These are phyloP conservation scores for Trametes cubensis DNA, from an alignment of 768 basidiomycete genomes.

Conservation along the genomic window DNA sequence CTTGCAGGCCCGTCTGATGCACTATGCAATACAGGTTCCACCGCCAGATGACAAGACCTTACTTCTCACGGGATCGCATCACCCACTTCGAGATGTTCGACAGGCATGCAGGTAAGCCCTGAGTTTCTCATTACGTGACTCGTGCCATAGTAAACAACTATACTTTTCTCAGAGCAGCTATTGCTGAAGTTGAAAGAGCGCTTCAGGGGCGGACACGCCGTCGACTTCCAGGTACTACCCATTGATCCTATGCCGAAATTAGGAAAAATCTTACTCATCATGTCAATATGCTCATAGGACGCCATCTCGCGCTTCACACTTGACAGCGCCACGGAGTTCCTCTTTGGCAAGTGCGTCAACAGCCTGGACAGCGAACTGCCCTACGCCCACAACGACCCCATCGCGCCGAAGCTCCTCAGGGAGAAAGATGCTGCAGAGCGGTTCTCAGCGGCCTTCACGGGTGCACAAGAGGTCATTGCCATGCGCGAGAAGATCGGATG, in stretches of 20 bases:
- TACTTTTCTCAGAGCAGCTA: too few species aligned
- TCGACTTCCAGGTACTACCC: conserved; percentile 36
- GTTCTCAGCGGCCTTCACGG: conserved; percentile 34
- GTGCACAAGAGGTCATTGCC: conserved; percentile 37
- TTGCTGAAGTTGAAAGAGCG: conserved; percentile 31
- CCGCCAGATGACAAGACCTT: conserved; percentile 42
- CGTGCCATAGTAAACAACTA: too few species aligned
- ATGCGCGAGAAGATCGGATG: conserved; percentile 35
- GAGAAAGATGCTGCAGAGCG: conserved; percentile 14
- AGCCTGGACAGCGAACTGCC: conserved; percentile 36
- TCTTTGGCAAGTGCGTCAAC: conserved; percentile 49
- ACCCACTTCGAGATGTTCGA: conserved; percentile 41
- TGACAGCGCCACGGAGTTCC: conserved; percentile 56
- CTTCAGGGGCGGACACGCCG: conserved; percentile 30
- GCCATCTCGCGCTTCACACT: conserved; percentile 50
- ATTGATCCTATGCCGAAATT: not conserved
- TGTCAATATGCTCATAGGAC: conserved; percentile 37
- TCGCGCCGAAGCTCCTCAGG: not conserved
- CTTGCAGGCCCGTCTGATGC: not conserved
- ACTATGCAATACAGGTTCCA: conserved; percentile 30
- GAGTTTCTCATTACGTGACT: too few species aligned
- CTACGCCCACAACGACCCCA: conserved; percentile 8
- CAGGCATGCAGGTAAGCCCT: conserved; percentile 37
- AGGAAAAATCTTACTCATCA: not conserved
- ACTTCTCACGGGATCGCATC: conserved; percentile 40